Base-by-base conservation (phyloP, 371 early-diverging fungal species). In the Mycotypha africana region DNA sequence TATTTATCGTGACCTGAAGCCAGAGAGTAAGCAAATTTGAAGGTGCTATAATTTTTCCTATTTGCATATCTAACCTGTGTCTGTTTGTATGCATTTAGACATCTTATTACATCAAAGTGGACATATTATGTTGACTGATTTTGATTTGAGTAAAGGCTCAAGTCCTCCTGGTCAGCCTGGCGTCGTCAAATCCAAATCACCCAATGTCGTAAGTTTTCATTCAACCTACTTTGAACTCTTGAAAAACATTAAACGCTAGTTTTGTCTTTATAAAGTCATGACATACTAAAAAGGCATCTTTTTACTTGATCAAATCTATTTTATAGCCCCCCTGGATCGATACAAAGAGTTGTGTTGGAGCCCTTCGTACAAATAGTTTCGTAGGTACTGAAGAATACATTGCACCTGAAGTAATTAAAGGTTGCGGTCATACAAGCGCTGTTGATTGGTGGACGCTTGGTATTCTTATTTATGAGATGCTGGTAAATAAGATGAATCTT, bases 391-490 rank as follows among this genome's bases (percentile, higher is more conserved):
- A 95, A 67, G 96, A 95, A 65, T 94, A 93, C 59, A 90, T 97
- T 75, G 95, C 98, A 7, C 97, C 98, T 21, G 97, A 97, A 67
- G 88, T 90, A n/a, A 86, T 90, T 62, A 82, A 84, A 51, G 96
- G 94, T 21, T 72, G 78, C 41, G 97, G 97, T 21, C 97, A 98
- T 71, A 91, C 97, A 16, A 84, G 82, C 53, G 81, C 87, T 2
- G 96, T 95, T 15, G 99, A 99, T 76, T 96, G 98, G 92, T 99
- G 99, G 99, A 93, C 97, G 6, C 65, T 98, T 12, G 99, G 98
- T 11, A 93, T 99, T 23, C 73, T 98, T 36, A 79, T 98, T 6
- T 98, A 90, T 61, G 98, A 98, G 64, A 93, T 98, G 94, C 77
- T 97, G 60, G 85, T 84, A 68, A 64, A 11, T 24, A 17, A 21